Evolutionary conservation across 169 alveolate genomes (phyloP), one percentile per base, ranked within the genome.

Genomic region (Babesia ovata): DNA sequence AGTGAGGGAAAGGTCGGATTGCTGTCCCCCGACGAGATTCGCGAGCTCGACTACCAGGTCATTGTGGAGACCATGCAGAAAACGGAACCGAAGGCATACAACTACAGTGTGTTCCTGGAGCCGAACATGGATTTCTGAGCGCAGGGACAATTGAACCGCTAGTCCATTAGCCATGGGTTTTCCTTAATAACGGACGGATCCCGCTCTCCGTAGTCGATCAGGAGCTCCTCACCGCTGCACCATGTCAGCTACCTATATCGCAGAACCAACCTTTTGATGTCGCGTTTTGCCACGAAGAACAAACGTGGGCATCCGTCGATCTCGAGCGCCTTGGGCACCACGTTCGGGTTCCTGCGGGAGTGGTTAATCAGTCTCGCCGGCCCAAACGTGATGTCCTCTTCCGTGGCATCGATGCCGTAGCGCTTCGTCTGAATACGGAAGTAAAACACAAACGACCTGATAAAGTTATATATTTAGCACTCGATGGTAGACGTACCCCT

Each of bases 301-400:
- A 92, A 87, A 14, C 96, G 84, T 7, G 95, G 96, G 17, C 53
- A 65, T 6, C 57, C 69, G 39, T 61, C 70, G 13, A 90, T 85
- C 46, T 74, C 72, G 50, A 92, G 26, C 4, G 91, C 92, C 54
- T 88, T 91, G 26, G 97, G 92, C 19, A 72, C 74, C 28, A 93
- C 59, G 65, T 93, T 93, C 21, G 97, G 91, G 39, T 91, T 92
- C 62, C 91, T 91, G 48, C 88, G 86, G 13, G 97, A 93, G 72
- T 93, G 97, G 71, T 93, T 93, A 39, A 93, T 93, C 29, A 93
- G 88, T 44, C 97, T 78, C 26, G 96, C 97, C 14, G 95, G 94
- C 9, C 95, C 96, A 29, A 88, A 92, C 33, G 84, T 84, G 13
- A 77, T 73, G 57, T 72, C 75, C 82, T 93, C 97, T 48, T 92